Percentiles rank a stretch among this genome's conserved stretches.
phyloP scores from a whole-genome alignment of 2,329 filamentous ascomycete genomes.

The Whalleya microplaca region DNA sequence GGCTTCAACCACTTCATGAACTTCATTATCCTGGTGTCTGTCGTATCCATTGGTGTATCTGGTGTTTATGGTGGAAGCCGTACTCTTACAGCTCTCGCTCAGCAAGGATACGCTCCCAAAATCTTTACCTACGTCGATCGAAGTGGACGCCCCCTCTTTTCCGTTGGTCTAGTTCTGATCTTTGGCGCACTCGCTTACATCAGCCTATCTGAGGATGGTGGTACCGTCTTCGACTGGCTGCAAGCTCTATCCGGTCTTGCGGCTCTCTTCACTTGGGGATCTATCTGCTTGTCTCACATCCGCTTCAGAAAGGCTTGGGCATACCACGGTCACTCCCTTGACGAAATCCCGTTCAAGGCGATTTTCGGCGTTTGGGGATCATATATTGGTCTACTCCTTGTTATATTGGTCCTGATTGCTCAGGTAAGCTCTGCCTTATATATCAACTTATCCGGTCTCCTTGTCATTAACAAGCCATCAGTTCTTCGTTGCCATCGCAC shows the following conservation, averaged over 20 bases:
- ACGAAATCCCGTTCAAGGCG: conserved; percentile 69
- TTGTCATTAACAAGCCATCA: conserved; percentile 20
- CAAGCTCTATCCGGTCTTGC: conserved; percentile 66
- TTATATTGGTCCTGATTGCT: conserved; percentile 58
- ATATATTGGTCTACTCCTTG: conserved; percentile 63
- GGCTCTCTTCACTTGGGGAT: conserved; percentile 71
- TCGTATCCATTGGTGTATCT: conserved; percentile 62
- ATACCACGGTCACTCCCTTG: conserved; percentile 61
- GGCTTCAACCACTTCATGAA: conserved; percentile 63
- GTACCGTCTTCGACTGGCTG: conserved; percentile 66
- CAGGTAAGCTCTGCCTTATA: conserved; percentile 43
- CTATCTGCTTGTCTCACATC: conserved; percentile 70
- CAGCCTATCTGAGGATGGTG: conserved; percentile 48
- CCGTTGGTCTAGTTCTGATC: conserved; percentile 50
- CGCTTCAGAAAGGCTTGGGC: conserved; percentile 70
- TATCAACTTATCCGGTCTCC: background rate
- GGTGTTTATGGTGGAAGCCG: conserved; percentile 63
- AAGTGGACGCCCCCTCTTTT: conserved; percentile 57
- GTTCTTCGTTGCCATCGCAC: conserved; percentile 52
- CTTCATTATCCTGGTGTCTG: conserved; percentile 60
- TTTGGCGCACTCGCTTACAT: conserved; percentile 57
- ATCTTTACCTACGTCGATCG: conserved; percentile 62
- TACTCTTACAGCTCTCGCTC: conserved; percentile 61
- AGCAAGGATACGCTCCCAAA: conserved; percentile 62
- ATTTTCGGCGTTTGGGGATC: conserved; percentile 66